Evolutionary conservation across 768 basidiomycete genomes (phyloP).

Genomic region (Boletus tomentosulus): DNA sequence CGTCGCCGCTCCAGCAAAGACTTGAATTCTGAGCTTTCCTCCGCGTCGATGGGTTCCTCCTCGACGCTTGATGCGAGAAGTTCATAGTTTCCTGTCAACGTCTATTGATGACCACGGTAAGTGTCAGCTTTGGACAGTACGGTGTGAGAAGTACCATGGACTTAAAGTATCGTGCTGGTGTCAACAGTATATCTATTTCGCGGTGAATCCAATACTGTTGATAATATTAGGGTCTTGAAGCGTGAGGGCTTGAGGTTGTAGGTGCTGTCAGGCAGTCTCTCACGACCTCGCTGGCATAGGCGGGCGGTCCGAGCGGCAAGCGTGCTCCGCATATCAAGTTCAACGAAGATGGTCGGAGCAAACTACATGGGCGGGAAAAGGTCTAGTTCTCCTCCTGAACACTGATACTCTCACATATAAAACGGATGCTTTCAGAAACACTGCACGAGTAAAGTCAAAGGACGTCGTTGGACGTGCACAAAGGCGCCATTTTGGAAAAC

Average conservation of each 20-base stretch:
- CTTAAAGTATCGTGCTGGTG: background rate
- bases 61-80: conserved; percentile 6
- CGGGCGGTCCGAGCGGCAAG: no score
- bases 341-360: conserved; percentile 51
- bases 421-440: conserved; percentile 41
- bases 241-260: no score
- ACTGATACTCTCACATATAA: background rate
- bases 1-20: conserved; percentile 16
- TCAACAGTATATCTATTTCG: background rate
- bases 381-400: conserved; percentile 28
- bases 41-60: conserved; percentile 12
- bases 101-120: conserved; percentile 5
- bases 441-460: conserved; percentile 52
- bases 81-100: conserved; percentile 11
- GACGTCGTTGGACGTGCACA: conserved; percentile 53
- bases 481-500: conserved; percentile 57
- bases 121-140: background rate
- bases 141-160: conserved; percentile 12
- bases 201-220: background rate
- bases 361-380: conserved; percentile 78
- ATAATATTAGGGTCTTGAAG: background rate
- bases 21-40: conserved; percentile 11
- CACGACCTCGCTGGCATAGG: no score
- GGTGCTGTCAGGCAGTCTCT: no score
- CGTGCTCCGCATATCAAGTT: background rate